Conservation (phyloP, 345 rosid genomes). For the Lepidium sativum region DNA sequence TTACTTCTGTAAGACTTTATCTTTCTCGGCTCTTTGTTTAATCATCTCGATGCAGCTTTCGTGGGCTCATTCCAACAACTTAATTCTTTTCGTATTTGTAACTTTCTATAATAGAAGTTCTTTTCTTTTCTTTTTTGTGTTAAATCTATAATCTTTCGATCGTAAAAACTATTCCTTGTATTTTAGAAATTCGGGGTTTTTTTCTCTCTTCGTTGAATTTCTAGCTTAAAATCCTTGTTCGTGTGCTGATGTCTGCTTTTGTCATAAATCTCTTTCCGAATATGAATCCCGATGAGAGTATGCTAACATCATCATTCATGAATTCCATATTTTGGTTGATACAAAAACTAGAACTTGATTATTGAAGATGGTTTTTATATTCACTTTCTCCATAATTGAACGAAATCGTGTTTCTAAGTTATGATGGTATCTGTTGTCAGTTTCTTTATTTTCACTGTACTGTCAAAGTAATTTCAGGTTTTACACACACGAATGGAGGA, state of each 20-base stretch:
- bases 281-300: neutral
- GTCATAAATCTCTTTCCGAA: neutral
- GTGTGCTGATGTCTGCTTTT: neutral
- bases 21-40: neutral
- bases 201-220: neutral
- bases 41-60: neutral
- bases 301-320: no score
- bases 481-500: conserved; percentile 36
- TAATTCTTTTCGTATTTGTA: neutral
- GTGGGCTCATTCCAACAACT: neutral
- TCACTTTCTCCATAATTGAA: neutral
- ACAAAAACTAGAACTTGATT: neutral
- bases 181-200: neutral
- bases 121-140: no score
- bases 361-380: neutral
- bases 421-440: neutral
- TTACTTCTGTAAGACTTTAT: conserved; percentile 5
- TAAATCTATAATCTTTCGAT: neutral
- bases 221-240: neutral
- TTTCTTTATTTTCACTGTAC: neutral
- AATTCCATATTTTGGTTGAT: neutral
- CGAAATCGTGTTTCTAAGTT: neutral
- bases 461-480: conserved; percentile 20
- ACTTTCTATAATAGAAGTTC: neutral
- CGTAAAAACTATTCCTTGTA: neutral